Evolutionary conservation across 805 yeast genomes (phyloP).

Genomic region (Suhomyces prunicola): DNA sequence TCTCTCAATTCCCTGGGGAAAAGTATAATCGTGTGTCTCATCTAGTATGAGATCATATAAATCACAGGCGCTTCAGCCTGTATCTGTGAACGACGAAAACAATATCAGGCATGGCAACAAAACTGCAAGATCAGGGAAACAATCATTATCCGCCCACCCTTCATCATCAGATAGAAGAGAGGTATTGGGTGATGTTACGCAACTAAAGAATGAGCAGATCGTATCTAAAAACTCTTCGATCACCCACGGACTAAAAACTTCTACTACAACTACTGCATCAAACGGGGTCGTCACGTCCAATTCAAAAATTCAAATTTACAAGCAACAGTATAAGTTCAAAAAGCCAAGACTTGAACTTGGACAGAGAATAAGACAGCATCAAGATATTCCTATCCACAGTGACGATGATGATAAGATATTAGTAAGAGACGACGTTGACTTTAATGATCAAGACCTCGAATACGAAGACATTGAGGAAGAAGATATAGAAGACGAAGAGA

Average conservation of each 20-base stretch:
- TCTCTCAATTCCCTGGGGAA: background rate
- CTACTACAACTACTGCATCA: background rate
- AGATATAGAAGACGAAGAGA: constrained; percentile 10
- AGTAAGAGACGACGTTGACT: constrained; percentile 9
- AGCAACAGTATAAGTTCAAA: constrained; percentile 17
- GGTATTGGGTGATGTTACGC: constrained; percentile 30
- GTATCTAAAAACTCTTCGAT: background rate
- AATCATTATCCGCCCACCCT: background rate
- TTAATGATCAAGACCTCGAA: constrained; percentile 8
- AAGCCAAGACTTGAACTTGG: constrained; percentile 20
- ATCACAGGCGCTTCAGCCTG: constrained; percentile 1
- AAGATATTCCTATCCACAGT: constrained; percentile 5
- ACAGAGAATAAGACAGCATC: background rate
- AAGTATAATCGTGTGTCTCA: background rate
- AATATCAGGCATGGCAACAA: constrained; percentile 5
- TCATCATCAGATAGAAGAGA: constrained; percentile 17
- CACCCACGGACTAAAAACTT: background rate
- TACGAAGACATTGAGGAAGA: constrained; percentile 8
- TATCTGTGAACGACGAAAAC: constrained; percentile 7
- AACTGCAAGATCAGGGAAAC: background rate
- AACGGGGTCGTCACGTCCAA: constrained; percentile 4
- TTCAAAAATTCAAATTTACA: constrained; percentile 16
- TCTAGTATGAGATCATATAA: constrained; percentile 1
- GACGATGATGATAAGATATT: constrained; percentile 9
- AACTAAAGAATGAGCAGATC: constrained; percentile 15